Percentiles rank a stretch among this genome's conserved stretches.
These are phyloP conservation scores for Anthoceros angustus DNA, from an alignment of 225 moss, liverwort and hornwort genomes.

Conservation along the genomic window DNA sequence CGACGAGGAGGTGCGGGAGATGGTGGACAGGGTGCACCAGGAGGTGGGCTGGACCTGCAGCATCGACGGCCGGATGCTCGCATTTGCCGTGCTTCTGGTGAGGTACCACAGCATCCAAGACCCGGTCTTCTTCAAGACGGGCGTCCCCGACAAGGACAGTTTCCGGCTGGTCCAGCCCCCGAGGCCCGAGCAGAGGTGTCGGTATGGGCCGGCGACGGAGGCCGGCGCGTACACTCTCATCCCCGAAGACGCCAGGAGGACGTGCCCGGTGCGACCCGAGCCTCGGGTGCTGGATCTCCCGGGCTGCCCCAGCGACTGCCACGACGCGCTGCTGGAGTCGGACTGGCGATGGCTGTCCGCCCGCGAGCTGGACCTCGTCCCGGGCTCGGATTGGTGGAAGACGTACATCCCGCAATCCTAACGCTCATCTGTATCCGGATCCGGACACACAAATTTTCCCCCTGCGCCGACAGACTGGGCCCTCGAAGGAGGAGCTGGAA, in stretches of 20 bases:
- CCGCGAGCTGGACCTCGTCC: not conserved
- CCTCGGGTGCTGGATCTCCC: not conserved
- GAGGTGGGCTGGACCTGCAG: not conserved
- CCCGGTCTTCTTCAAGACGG: not conserved
- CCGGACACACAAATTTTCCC: no score
- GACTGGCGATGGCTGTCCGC: slow-evolving; percentile 2
- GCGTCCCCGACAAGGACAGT: not conserved
- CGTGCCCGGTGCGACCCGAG: not conserved
- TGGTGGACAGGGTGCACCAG: not conserved
- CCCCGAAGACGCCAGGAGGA: not conserved
- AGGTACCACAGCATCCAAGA: not conserved
- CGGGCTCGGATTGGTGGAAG: not conserved
- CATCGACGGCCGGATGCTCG: not conserved
- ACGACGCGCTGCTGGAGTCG: not conserved
- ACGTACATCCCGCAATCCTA: not conserved
- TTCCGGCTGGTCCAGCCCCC: not conserved
- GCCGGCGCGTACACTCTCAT: not conserved
- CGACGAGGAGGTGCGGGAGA: not conserved
- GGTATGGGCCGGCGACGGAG: not conserved
- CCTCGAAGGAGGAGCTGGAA: no score
- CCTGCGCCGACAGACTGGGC: no score
- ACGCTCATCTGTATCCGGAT: no score
- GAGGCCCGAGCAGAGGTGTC: not conserved
- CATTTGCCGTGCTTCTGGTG: not conserved
- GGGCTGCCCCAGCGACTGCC: not conserved